Base-by-base conservation (phyloP, 1,139 yeast species). In the Eremothecium sinecaudum region DNA sequence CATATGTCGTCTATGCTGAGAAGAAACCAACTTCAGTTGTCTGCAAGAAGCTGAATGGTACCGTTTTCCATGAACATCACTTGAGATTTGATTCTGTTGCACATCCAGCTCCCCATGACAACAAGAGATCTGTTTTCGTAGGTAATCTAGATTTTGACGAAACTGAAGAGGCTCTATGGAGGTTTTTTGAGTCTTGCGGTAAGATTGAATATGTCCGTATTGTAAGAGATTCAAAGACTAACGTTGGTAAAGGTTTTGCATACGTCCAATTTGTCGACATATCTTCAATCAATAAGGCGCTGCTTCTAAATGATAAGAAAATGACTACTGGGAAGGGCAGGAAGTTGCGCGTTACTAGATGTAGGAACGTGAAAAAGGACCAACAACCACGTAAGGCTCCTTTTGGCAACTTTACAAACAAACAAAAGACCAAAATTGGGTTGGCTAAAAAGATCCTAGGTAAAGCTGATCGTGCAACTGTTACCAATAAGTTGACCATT, bases 181-280 rank as follows among this genome's bases (percentile, higher is more conserved):
- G 66, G 39, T 84, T 80, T 57, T 92, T 92, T 61, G 70, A 67
- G 3, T 61, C 65, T 14, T 68, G 79, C 45, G 86, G 84, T 31
- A 72, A 72, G 27, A 79, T 92, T 35, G 95, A 86, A 56, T 79
- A 83, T 43, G 96, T 87, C 17, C 73, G 99, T 56, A 70, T 92
- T 35, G 73, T 92, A 22, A 75, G 99, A 53, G 98, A 92, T 57
- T 63, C 94, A 13, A 83, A 83, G 61, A 90, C 97, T 18, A 90
- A 92, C 51, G 67, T 90, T 43, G 99, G 98, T 46, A 92, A 90
- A 62, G 99, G 99, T 4, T 87, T 92, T 64, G 98, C 95, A 4
- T 82, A 86, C 57, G 86, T 92, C 21, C 97, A 90, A 60, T 92
- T 87, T 63, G 72, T 69, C 43, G 95, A 87, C 58, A 64, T 87